Base-by-base conservation (phyloP, 306 rosid genomes). In the Dicorynia guianensis region DNA sequence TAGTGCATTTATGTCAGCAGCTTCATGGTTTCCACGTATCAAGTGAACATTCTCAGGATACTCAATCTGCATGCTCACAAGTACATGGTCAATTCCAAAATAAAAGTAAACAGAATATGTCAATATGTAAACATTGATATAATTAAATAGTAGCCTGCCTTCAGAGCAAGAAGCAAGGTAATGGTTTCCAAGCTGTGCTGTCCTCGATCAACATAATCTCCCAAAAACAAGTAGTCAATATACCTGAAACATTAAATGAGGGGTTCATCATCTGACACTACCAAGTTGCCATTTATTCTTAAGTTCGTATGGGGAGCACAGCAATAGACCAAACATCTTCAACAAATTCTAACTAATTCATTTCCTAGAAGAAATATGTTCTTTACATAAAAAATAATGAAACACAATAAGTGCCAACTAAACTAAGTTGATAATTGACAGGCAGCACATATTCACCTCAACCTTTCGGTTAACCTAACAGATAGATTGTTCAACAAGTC, bases 141-240 rank as follows among this genome's bases (percentile, higher is more conserved):
- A 42, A 60, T 39, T 69, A 77, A 49, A 66, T 13, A 76, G 76
- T 71, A 78, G 81, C 85, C 73, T 81, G 82, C 99, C 97, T 96
- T 96, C 34, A 96, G 99, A 78, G 99, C 99, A 69, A 96, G 98
- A 38, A 96, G 94, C 85, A 96, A 87, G 76, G 93, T 89, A 76
- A 96, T 92, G 55, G 99, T 96, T 86, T 96, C 99, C 93, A 96
- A 90, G 90, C 99, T 96, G 84, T 96, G 99, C 75, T 96, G 99
- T 63, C 99, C 99, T 81, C 99, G 93, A 83, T 96, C 99, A 81
- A 96, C 99, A 76, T 96, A 96, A 83, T 96, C 99, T 71, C 99
- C 99, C 91, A 96, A 86, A 90, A 96, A 96, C 78, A 96, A 88
- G 88, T 96, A 92, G 85, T 96, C 99, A 53, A 96, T 96, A 77